Evolutionary conservation across 225 moss, liverwort and hornwort genomes (phyloP).

Genomic region (Bryum argenteum): DNA sequence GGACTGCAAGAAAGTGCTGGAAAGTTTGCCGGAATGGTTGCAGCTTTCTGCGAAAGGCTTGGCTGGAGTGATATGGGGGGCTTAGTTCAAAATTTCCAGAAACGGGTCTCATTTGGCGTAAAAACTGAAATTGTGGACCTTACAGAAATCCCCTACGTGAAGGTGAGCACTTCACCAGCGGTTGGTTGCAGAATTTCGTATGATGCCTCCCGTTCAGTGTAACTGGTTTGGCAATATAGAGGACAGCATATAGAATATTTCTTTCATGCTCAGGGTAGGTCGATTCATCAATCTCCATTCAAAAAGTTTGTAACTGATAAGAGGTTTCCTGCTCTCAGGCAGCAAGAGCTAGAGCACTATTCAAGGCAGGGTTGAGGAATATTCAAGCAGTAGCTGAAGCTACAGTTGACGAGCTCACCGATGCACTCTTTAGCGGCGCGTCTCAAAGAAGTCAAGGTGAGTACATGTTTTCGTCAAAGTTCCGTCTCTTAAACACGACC

Average conservation of each 20-base stretch:
- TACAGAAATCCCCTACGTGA: slow-evolving; percentile 89
- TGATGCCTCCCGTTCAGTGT: background rate
- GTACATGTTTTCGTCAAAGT: background rate
- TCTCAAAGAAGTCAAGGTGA: slow-evolving; percentile 74
- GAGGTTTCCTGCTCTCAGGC: slow-evolving; percentile 48
- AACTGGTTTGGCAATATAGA: slow-evolving; percentile 12
- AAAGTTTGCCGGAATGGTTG: slow-evolving; percentile 95
- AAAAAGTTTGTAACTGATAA: slow-evolving; percentile 21
- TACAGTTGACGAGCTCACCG: slow-evolving; percentile 66
- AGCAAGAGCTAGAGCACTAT: slow-evolving; percentile 90
- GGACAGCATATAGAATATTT: background rate
- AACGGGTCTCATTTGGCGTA: slow-evolving; percentile 93
- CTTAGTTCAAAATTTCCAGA: slow-evolving; percentile 87
- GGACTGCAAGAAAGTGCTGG: slow-evolving; percentile 95
- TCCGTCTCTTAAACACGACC: no score
- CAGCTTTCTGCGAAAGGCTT: slow-evolving; percentile 92
- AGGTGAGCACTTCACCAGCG: slow-evolving; percentile 49
- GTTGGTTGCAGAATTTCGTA: background rate
- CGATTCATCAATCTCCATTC: slow-evolving; percentile 8
- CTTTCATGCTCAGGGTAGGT: background rate
- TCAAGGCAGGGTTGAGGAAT: slow-evolving; percentile 82
- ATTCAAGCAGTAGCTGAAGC: slow-evolving; percentile 96
- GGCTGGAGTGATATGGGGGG: slow-evolving; percentile 94
- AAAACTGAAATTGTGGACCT: slow-evolving; percentile 97
- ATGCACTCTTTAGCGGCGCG: slow-evolving; percentile 66